Evolutionary conservation across 805 yeast genomes (phyloP).

Genomic region (Lachancea kluyveri): DNA sequence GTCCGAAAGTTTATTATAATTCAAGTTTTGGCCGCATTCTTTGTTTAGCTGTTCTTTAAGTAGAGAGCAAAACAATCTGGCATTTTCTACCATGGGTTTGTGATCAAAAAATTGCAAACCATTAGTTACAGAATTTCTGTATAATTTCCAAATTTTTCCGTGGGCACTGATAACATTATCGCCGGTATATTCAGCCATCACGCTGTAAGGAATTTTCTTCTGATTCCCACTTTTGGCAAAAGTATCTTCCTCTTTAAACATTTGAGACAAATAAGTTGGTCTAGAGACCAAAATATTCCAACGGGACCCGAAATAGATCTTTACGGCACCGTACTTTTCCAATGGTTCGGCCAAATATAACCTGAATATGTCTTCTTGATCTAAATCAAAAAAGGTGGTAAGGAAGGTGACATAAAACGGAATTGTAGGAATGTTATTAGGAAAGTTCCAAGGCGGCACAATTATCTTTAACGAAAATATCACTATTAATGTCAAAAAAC

Average conservation of each 20-base stretch:
- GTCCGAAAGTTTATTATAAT: not conserved
- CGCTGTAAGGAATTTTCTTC: slow-evolving; percentile 49
- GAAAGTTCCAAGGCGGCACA: slow-evolving; percentile 47
- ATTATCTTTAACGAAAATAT: too few species aligned
- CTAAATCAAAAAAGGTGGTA: slow-evolving; percentile 37
- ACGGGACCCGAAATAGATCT: slow-evolving; percentile 52
- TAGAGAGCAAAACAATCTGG: slow-evolving; percentile 13
- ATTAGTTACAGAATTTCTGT: slow-evolving; percentile 39
- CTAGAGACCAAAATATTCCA: slow-evolving; percentile 52
- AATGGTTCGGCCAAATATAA: slow-evolving; percentile 37
- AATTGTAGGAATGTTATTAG: slow-evolving; percentile 50
- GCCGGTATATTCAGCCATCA: slow-evolving; percentile 50
- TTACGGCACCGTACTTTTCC: slow-evolving; percentile 51
- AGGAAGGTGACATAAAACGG: slow-evolving; percentile 54
- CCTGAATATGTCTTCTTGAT: slow-evolving; percentile 43
- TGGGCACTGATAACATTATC: slow-evolving; percentile 57
- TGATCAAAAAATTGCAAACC: slow-evolving; percentile 45
- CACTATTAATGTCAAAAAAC: too few species aligned
- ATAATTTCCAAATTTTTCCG: slow-evolving; percentile 44
- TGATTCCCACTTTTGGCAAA: slow-evolving; percentile 59
- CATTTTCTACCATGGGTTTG: slow-evolving; percentile 35
- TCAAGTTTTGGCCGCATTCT: not conserved
- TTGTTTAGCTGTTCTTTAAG: slow-evolving; percentile 1
- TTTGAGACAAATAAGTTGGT: slow-evolving; percentile 40
- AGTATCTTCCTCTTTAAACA: slow-evolving; percentile 43